Conservation (phyloP, 352 stramenopile species). For the Discostella stelligera region DNA sequence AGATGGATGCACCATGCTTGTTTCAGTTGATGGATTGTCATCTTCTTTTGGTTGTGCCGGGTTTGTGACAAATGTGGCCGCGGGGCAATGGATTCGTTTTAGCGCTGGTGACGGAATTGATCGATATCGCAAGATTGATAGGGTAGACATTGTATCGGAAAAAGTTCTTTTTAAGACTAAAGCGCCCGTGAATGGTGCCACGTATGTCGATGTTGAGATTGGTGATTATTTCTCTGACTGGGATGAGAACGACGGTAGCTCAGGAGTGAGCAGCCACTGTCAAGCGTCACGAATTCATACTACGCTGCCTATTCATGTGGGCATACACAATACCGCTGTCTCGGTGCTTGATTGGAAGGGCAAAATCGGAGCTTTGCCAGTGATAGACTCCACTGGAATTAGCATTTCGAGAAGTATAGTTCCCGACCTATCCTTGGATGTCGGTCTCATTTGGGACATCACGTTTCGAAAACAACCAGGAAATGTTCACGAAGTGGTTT, state of each 20-base stretch:
- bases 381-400: slow-evolving; percentile 70
- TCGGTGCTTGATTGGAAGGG: slow-evolving; percentile 63
- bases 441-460: slow-evolving; percentile 72
- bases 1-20: slow-evolving; percentile 42
- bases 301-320: slow-evolving; percentile 79
- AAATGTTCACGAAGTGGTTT: slow-evolving; percentile 69
- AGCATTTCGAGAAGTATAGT: slow-evolving; percentile 51
- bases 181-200: slow-evolving; percentile 31
- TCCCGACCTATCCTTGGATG: slow-evolving; percentile 40
- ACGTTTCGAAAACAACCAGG: slow-evolving; percentile 74
- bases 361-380: slow-evolving; percentile 78
- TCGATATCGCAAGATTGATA: slow-evolving; percentile 52
- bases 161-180: slow-evolving; percentile 40
- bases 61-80: slow-evolving; percentile 36
- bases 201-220: slow-evolving; percentile 68
- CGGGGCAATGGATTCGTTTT: slow-evolving; percentile 58
- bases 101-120: slow-evolving; percentile 57
- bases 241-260: slow-evolving; percentile 46
- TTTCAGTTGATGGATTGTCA: slow-evolving; percentile 54
- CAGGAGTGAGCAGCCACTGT: slow-evolving; percentile 66
- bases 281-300: slow-evolving; percentile 41
- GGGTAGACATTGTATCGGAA: slow-evolving; percentile 28
- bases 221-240: slow-evolving; percentile 73
- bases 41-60: slow-evolving; percentile 49
- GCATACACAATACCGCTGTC: slow-evolving; percentile 54